Evolutionary conservation across 163 green algal genomes (phyloP), one percentile per base, ranked within the genome.

Genomic region (Scenedesmus sp.): DNA sequence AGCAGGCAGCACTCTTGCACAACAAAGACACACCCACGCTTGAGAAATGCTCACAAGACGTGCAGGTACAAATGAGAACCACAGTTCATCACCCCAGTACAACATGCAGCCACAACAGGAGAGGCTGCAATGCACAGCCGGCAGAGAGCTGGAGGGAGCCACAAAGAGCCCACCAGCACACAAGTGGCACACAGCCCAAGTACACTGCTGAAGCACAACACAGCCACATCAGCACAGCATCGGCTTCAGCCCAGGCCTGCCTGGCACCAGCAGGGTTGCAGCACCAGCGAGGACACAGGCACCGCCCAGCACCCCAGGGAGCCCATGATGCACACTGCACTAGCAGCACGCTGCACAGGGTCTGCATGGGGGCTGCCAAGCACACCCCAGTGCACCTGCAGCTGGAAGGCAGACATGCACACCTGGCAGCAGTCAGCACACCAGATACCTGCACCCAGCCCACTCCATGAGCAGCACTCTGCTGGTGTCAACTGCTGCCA

Each of bases 31-130:
- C 30, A 40, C 30, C 5, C 65, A 40, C 65, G 30, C 65, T 76
- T 76, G 65, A 76, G 65, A 76, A 76, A 76, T 76, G 65, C 65
- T 76, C 65, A 76, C 65, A 76, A 76, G 65, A 76, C 65, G 65
- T 18, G 65, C 65, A 76, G 65, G 22, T 35, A 72, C 59, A 72
- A 72, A 40, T 10, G 26, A n/a, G 1, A 24, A 72, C 24, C 18
- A 35, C 59, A 72, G 30, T 76, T 24, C 22, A 72, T 72, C 65
- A 40, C 30, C 20, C 30, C 20, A 68, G 16, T 7, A 76, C 9
- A 76, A 37, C 30, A 40, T 30, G 30, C 5, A 40, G 30, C 30
- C 5, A 76, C 65, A 37, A 16, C 65, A 72, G 59, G 18, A 10
- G 65, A 76, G 65, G 2, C 65, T 76, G 30, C 65, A 76, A 56